Evolutionary conservation across 2,329 filamentous ascomycete species (phyloP).

Genomic region (Colletotrichum lentis): DNA sequence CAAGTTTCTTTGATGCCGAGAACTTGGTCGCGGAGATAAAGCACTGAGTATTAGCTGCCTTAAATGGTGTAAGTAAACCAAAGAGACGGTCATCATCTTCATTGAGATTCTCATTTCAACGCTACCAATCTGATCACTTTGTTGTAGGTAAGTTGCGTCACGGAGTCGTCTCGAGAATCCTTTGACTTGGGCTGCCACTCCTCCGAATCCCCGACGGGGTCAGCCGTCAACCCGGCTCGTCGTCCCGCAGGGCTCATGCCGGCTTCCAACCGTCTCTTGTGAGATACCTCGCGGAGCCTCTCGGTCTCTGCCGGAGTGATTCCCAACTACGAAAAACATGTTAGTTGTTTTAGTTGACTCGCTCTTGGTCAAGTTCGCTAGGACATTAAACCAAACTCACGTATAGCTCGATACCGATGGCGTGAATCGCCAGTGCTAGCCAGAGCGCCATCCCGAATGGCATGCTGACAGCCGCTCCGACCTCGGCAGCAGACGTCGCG

Average conservation of each 20-base stretch:
- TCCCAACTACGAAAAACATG: constrained; percentile 48
- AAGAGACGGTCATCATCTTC: no score
- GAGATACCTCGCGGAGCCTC: constrained; percentile 60
- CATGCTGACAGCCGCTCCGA: constrained; percentile 53
- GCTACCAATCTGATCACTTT: not conserved
- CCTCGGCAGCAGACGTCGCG: constrained; percentile 40
- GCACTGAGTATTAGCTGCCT: no score
- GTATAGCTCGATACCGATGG: constrained; percentile 38
- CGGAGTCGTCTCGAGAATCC: constrained; percentile 1
- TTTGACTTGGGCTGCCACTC: constrained; percentile 16
- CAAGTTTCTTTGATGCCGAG: no score
- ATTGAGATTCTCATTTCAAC: no score
- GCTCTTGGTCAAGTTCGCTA: accelerated
- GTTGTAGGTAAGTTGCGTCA: not conserved
- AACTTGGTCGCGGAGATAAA: no score
- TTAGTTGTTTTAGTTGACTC: not conserved
- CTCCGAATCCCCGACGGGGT: constrained; percentile 51
- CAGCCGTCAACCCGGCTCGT: constrained; percentile 53
- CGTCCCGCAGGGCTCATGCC: constrained; percentile 59
- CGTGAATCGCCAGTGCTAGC: constrained; percentile 42
- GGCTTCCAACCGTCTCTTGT: constrained; percentile 61
- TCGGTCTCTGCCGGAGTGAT: constrained; percentile 61
- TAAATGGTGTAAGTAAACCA: no score
- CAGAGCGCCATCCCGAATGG: constrained; percentile 61
- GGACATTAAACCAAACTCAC: constrained; percentile 41